Conservation (phyloP, 2,329 filamentous ascomycete genomes). For the Epichloe gansuensis region DNA sequence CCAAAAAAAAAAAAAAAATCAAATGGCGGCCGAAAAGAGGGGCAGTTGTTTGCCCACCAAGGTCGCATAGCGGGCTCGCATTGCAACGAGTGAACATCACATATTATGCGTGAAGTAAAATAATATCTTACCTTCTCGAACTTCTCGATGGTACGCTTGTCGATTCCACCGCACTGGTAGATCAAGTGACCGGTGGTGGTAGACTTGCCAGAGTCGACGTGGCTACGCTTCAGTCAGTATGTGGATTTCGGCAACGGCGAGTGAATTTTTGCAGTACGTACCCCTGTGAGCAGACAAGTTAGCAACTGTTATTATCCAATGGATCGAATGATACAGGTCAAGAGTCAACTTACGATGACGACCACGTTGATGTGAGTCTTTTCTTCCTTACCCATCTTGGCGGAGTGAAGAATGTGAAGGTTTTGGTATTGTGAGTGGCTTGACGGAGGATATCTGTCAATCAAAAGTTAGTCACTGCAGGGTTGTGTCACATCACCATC, state of each 20-base stretch:
- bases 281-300: conserved; percentile 14
- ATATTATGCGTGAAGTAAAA: conserved; percentile 3
- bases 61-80: neutral
- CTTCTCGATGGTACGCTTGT: conserved; percentile 99
- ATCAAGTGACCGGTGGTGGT: conserved; percentile 93
- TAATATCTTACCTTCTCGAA: conserved; percentile 86
- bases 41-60: neutral
- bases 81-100: neutral
- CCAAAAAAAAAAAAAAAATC: conserved; percentile 9
- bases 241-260: conserved; percentile 17
- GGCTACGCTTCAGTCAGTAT: conserved; percentile 35
- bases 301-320: conserved; percentile 5
- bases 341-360: conserved; percentile 55
- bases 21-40: neutral
- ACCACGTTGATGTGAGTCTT: conserved; percentile 97
- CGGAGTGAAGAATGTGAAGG: neutral
- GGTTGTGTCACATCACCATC: neutral
- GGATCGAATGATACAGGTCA: neutral
- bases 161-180: conserved; percentile 99
- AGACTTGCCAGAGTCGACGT: conserved; percentile 99
- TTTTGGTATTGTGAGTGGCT: conserved; percentile 6
- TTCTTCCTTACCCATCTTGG: conserved; percentile 60
- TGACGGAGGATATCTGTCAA: conserved; percentile 3
- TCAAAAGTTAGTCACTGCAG: conserved; percentile 1
- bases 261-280: conserved; percentile 9